Evolutionary conservation across 2,329 filamentous ascomycete species (phyloP).

Genomic region (Hirsutella minnesotensis): DNA sequence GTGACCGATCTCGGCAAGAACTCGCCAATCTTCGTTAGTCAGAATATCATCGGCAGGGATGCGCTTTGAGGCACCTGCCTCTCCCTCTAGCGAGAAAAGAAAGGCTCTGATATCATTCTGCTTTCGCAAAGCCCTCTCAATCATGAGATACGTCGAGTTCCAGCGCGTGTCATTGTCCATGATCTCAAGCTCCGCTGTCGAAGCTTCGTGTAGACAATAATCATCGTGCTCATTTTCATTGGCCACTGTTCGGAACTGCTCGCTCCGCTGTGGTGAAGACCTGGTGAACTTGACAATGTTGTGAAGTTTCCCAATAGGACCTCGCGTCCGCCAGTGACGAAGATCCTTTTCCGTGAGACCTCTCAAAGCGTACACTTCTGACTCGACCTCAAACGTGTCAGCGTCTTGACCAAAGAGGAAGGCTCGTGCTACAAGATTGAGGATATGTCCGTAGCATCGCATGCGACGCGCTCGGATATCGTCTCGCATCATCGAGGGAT

Average conservation of each 20-base stretch:
- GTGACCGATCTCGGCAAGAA: no score
- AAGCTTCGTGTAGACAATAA: no score
- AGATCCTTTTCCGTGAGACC: not conserved
- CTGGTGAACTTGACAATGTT: not conserved
- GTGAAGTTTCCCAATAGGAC: not conserved
- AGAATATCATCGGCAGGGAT: no score
- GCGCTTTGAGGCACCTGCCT: no score
- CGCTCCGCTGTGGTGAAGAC: not conserved
- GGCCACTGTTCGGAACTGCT: no score
- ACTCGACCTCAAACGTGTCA: no score
- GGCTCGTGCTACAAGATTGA: not conserved
- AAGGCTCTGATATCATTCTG: not conserved
- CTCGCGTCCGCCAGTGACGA: not conserved
- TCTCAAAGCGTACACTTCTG: not conserved
- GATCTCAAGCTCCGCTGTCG: no score
- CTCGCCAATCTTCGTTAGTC: no score
- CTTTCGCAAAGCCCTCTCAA: not conserved
- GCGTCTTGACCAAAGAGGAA: not conserved
- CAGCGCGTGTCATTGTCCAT: not conserved
- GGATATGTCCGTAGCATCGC: slow-evolving; percentile 1
- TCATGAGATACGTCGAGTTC: not conserved
- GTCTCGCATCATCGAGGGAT: not conserved
- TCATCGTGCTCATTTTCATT: no score
- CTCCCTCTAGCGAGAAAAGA: not conserved
- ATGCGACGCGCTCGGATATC: not conserved